These are phyloP conservation scores for Rubia balearica DNA, from an alignment of 305 asterid genomes.

Conservation along the genomic window DNA sequence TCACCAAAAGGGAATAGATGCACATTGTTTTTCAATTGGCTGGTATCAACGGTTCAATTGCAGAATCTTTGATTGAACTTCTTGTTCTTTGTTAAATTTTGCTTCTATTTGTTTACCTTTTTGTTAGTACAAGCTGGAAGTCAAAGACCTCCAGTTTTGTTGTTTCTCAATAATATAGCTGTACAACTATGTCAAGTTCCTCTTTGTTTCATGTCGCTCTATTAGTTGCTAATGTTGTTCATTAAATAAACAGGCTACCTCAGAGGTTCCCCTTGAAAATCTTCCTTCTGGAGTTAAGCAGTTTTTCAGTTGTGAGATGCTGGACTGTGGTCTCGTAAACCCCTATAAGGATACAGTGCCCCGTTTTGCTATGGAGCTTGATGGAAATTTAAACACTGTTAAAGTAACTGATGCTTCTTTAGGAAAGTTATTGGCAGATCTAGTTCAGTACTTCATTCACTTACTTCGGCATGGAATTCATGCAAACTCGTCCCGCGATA, in stretches of 20 bases:
- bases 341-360: slow-evolving; percentile 50
- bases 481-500: slow-evolving; percentile 27
- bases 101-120: neutral
- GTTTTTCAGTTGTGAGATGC: slow-evolving; percentile 51
- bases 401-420: slow-evolving; percentile 50
- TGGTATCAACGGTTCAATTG: neutral
- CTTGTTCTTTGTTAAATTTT: neutral
- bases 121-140: neutral
- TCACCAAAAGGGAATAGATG: neutral
- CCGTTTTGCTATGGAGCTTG: slow-evolving; percentile 58
- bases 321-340: slow-evolving; percentile 34
- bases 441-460: slow-evolving; percentile 65
- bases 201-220: slow-evolving; percentile 8
- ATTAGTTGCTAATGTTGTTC: neutral
- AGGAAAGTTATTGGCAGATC: slow-evolving; percentile 55
- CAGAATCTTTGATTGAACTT: neutral
- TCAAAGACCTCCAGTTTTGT: neutral
- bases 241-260: slow-evolving; percentile 63
- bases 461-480: slow-evolving; percentile 42
- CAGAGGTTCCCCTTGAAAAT: slow-evolving; percentile 52
- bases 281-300: slow-evolving; percentile 67
- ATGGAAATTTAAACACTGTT: slow-evolving; percentile 51
- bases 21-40: neutral
- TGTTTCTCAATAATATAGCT: neutral
- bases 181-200: neutral